Conservation (phyloP, 495 filamentous ascomycete species). For the Hyaloscypha finlandica region DNA sequence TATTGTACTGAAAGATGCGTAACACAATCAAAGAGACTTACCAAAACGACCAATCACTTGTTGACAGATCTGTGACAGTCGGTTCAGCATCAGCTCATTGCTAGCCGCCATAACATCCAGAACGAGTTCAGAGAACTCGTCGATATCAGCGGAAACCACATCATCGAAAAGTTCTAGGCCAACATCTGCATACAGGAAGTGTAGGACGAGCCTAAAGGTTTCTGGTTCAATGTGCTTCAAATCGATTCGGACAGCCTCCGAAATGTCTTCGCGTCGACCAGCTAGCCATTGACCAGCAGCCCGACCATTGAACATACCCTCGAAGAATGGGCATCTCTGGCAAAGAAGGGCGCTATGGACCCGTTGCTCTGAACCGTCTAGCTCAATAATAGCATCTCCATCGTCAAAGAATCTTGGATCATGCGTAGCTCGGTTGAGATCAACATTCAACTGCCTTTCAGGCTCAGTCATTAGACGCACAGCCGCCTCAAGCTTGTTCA, state of each 20-base stretch:
- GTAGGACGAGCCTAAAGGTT: constrained; percentile 77
- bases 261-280: constrained; percentile 58
- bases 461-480: constrained; percentile 72
- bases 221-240: constrained; percentile 73
- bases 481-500: constrained; percentile 69
- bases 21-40: constrained; percentile 35
- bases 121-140: constrained; percentile 84
- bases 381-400: constrained; percentile 74
- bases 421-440: constrained; percentile 66
- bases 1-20: background rate
- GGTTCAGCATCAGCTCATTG: constrained; percentile 93
- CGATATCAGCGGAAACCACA: constrained; percentile 66
- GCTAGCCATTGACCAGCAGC: constrained; percentile 82
- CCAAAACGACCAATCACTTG: constrained; percentile 82
- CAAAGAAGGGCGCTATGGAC: constrained; percentile 80
- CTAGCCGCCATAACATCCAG: constrained; percentile 89
- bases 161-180: constrained; percentile 82
- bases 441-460: constrained; percentile 59
- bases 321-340: constrained; percentile 88
- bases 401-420: constrained; percentile 70
- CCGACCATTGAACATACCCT: constrained; percentile 83
- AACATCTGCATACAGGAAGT: constrained; percentile 80
- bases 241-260: constrained; percentile 67
- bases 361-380: constrained; percentile 63
- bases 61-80: constrained; percentile 87